Evolutionary conservation across 352 stramenopile genomes (phyloP).

Genomic region (Saprolegnia parasitica): DNA sequence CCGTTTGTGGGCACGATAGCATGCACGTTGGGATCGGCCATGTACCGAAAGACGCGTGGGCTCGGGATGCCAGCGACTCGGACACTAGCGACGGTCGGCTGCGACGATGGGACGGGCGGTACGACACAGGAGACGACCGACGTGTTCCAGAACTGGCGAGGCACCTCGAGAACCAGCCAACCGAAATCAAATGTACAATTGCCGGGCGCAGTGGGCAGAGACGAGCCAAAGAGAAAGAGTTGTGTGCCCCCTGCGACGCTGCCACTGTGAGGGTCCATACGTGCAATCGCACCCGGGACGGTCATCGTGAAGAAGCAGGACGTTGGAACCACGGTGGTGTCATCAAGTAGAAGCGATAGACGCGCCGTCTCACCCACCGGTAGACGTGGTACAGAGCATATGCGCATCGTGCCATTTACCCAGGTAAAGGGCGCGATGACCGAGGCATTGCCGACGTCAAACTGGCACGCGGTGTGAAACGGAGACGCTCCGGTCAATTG

Average conservation of each 20-base stretch:
- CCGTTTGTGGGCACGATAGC: constrained; percentile 29
- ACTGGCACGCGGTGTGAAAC: not conserved
- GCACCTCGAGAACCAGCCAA: not conserved
- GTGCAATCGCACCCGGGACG: not conserved
- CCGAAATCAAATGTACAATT: not conserved
- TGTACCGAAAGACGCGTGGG: not conserved
- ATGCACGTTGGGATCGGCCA: constrained; percentile 17
- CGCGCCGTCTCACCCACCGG: not conserved
- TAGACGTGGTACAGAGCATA: not conserved
- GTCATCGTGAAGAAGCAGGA: not conserved
- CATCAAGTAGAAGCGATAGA: not conserved
- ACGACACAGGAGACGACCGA: not conserved
- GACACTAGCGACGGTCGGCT: not conserved
- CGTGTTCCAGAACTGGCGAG: not conserved
- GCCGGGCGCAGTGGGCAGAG: not conserved
- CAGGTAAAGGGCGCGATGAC: not conserved
- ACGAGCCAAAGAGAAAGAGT: not conserved
- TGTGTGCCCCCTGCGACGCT: not conserved
- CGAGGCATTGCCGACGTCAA: not conserved
- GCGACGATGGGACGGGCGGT: not conserved
- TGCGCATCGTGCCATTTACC: not conserved
- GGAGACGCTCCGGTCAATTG: too few relatives aligned
- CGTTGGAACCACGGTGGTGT: not conserved
- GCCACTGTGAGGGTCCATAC: not conserved
- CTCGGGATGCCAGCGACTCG: not conserved